phyloP scores from a whole-genome alignment of 495 filamentous ascomycete genomes.

The Pyrenula massariospora region DNA sequence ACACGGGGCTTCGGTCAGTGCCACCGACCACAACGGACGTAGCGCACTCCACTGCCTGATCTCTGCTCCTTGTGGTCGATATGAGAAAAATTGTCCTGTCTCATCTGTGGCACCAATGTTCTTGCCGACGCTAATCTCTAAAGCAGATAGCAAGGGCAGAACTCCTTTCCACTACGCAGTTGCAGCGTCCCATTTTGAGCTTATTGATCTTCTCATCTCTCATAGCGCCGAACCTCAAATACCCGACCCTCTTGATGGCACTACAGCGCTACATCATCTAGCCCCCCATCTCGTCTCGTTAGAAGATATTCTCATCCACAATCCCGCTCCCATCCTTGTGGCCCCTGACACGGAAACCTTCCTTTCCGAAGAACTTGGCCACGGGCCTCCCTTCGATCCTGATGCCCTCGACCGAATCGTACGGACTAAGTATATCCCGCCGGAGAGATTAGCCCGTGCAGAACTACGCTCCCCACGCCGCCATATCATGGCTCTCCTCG shows the following conservation, averaged over 20 bases:
- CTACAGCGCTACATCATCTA: neutral
- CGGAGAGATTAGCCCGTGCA: neutral
- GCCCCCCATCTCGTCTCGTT: neutral
- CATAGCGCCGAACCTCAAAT: neutral
- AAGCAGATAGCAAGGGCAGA: neutral
- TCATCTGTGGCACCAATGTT: neutral
- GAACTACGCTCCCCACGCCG: neutral
- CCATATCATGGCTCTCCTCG: constrained; percentile 3
- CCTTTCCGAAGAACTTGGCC: neutral
- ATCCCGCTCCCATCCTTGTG: neutral
- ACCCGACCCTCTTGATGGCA: neutral
- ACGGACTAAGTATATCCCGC: neutral
- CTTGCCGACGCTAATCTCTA: neutral
- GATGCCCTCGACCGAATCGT: neutral
- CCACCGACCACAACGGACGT: neutral
- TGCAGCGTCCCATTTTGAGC: neutral
- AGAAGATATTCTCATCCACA: neutral
- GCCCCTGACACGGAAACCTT: neutral
- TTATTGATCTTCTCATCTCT: neutral
- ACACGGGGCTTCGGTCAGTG: neutral
- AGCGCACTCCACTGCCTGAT: neutral
- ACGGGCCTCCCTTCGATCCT: neutral
- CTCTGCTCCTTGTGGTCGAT: neutral
- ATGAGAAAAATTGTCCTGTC: neutral
- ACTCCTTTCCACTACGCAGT: neutral